A percentile compares a stretch with the other conserved stretches of the same genome.
Conservation (phyloP, 2,329 filamentous ascomycete genomes). For the Xylariaceae sp. region DNA sequence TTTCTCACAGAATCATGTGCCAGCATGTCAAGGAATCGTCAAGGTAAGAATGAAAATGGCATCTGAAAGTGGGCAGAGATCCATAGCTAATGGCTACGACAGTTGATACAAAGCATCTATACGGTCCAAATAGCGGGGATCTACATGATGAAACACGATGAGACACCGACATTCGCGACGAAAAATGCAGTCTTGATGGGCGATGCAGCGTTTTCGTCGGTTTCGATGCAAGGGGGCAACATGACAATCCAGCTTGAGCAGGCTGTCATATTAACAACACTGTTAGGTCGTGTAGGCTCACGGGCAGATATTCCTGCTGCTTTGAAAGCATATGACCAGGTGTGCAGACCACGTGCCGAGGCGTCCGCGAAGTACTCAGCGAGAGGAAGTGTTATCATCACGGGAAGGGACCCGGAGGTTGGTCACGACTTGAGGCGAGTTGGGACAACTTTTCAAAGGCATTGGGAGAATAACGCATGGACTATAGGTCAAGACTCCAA, state of each 20-base stretch:
- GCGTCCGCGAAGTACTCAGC: conserved; percentile 14
- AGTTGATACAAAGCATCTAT: conserved; percentile 30
- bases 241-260: conserved; percentile 24
- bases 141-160: conserved; percentile 23
- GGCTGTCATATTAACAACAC: conserved; percentile 24
- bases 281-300: conserved; percentile 24
- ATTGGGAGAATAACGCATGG: no score
- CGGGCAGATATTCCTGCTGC: conserved; percentile 21
- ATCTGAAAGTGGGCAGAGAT: not conserved
- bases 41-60: conserved; percentile 23
- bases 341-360: conserved; percentile 28
- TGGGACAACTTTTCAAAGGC: conserved; percentile 16
- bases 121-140: conserved; percentile 30
- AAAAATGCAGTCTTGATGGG: conserved; percentile 24
- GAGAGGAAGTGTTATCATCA: conserved; percentile 19
- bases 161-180: conserved; percentile 22
- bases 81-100: not conserved
- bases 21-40: conserved; percentile 26
- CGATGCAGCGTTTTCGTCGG: conserved; percentile 24
- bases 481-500: no score
- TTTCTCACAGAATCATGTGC: conserved; percentile 21
- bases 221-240: conserved; percentile 19
- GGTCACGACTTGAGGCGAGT: conserved; percentile 16
- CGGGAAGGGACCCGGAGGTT: conserved; percentile 21
- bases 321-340: conserved; percentile 26